Percentiles rank a stretch among this genome's conserved stretches.
Conservation (phyloP, 352 stramenopile species). For the Saprolegnia diclina region DNA sequence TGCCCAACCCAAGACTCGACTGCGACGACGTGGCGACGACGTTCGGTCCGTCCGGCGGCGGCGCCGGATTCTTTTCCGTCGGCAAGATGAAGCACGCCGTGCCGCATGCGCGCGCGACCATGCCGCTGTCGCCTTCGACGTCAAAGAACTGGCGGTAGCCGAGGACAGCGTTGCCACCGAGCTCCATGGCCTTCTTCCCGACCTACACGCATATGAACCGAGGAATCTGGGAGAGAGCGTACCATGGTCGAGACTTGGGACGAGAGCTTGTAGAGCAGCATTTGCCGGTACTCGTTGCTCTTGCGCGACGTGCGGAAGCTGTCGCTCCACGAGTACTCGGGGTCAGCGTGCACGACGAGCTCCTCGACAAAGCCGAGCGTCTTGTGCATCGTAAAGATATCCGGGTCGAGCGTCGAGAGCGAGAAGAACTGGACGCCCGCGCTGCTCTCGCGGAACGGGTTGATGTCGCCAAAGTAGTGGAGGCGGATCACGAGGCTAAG, state of each 20-base stretch:
- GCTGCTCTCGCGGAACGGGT: constrained; percentile 96
- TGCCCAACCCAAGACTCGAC: constrained; percentile 5
- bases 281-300: constrained; percentile 95
- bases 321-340: constrained; percentile 97
- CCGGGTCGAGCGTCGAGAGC: constrained; percentile 90
- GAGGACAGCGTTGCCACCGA: constrained; percentile 97
- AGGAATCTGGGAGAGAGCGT: neutral
- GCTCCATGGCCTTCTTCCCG: constrained; percentile 94
- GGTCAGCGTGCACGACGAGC: constrained; percentile 97
- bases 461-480: constrained; percentile 96
- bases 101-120: constrained; percentile 95
- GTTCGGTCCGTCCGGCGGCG: neutral
- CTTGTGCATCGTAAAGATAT: constrained; percentile 81
- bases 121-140: constrained; percentile 96
- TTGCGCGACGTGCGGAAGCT: constrained; percentile 88
- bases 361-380: constrained; percentile 93
- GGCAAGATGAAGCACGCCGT: constrained; percentile 83
- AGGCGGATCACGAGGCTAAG: constrained; percentile 93
- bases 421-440: constrained; percentile 97
- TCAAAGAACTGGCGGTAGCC: constrained; percentile 98
- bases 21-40: constrained; percentile 9
- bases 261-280: constrained; percentile 93
- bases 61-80: constrained; percentile 43
- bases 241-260: constrained; percentile 75
- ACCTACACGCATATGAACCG: constrained; percentile 48